Percentiles rank a stretch among this genome's conserved stretches.
These are phyloP conservation scores for Cubamyces lactineus DNA, from an alignment of 768 basidiomycete species.

Conservation along the genomic window DNA sequence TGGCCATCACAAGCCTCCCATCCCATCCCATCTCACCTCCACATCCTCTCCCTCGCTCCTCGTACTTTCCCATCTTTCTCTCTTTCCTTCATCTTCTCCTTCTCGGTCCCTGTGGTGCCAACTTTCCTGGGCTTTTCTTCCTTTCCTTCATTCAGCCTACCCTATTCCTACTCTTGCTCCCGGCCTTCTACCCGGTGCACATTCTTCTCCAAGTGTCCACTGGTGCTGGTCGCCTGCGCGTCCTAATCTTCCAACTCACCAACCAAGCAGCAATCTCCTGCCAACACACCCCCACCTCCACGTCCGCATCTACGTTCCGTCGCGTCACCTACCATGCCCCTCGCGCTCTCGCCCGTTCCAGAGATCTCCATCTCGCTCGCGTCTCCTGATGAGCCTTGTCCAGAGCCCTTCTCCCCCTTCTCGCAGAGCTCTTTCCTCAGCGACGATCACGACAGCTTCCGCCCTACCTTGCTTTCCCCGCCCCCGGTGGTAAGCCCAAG, in stretches of 20 bases:
- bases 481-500: conserved; percentile 51
- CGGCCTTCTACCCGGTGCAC: conserved; percentile 29
- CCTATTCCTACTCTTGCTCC: conserved; percentile 24
- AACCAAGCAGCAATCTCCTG: conserved; percentile 12
- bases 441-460: conserved; percentile 53
- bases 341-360: conserved; percentile 52
- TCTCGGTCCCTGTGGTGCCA: conserved; percentile 27
- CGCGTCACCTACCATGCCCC: conserved; percentile 30
- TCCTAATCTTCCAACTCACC: conserved; percentile 16
- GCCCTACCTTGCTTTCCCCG: conserved; percentile 61
- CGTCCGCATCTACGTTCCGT: conserved; percentile 29
- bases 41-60: conserved; percentile 23
- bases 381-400: conserved; percentile 51
- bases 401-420: conserved; percentile 70
- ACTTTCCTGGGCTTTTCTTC: conserved; percentile 31
- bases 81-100: conserved; percentile 25
- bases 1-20: background rate
- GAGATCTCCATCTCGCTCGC: conserved; percentile 73
- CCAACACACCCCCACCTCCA: conserved; percentile 20
- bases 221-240: conserved; percentile 41
- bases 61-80: conserved; percentile 5
- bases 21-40: conserved; percentile 11
- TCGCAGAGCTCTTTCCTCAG: conserved; percentile 34
- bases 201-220: conserved; percentile 27
- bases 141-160: conserved; percentile 38